These are phyloP conservation scores for Fusarium sp. DNA, from an alignment of 2,329 filamentous ascomycete genomes.

Conservation along the genomic window DNA sequence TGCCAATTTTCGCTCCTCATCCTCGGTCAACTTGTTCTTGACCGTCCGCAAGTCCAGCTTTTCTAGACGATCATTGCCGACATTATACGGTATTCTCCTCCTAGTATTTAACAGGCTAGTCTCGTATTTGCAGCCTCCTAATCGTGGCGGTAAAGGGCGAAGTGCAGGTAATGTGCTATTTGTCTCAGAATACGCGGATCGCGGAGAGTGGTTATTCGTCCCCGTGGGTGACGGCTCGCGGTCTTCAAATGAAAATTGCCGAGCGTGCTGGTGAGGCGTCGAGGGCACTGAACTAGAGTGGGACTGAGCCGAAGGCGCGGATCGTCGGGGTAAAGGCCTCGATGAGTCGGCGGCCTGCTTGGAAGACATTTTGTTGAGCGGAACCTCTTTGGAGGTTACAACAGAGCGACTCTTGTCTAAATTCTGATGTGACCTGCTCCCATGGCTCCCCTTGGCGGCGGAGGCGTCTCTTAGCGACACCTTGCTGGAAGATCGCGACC, in stretches of 20 bases:
- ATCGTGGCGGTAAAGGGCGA: conserved; percentile 70
- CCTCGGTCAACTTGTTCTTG: conserved; percentile 76
- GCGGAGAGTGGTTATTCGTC: conserved; percentile 83
- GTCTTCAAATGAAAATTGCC: conserved; percentile 84
- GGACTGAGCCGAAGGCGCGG: conserved; percentile 51
- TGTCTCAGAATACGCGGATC: conserved; percentile 90
- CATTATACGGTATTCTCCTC: conserved; percentile 90
- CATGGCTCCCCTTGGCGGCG: conserved; percentile 67
- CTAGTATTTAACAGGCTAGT: conserved; percentile 84
- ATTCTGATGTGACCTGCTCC: conserved; percentile 71
- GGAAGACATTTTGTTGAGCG: conserved; percentile 66
- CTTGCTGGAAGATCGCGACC: conserved; percentile 72
- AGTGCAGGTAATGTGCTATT: conserved; percentile 79
- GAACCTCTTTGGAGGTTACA: conserved; percentile 70
- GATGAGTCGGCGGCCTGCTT: conserved; percentile 56
- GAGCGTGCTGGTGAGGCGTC: conserved; percentile 89
- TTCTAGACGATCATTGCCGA: conserved; percentile 84
- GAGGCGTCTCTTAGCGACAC: conserved; percentile 67
- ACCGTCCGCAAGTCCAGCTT: conserved; percentile 78
- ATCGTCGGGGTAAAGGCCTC: conserved; percentile 51
- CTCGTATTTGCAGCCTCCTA: conserved; percentile 85
- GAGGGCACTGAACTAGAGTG: conserved; percentile 93
- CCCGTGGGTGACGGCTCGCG: conserved; percentile 83
- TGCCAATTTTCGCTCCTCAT: conserved; percentile 81
- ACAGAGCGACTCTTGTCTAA: conserved; percentile 72